These are phyloP conservation scores for Sphenostylis stenocarpa DNA, from an alignment of 306 rosid genomes.

Conservation along the genomic window DNA sequence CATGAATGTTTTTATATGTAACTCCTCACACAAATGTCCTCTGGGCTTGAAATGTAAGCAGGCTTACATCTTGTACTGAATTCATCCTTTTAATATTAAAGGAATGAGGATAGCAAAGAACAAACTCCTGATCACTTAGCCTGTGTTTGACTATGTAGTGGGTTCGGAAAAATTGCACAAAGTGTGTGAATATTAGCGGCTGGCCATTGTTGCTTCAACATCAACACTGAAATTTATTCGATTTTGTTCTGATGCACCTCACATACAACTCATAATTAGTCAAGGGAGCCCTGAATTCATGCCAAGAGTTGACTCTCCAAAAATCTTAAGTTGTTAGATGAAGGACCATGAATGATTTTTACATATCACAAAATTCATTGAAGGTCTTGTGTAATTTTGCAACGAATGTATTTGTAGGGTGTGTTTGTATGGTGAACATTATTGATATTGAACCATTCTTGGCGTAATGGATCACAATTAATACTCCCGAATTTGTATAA, in stretches of 20 bases:
- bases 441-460: background rate
- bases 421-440: constrained; percentile 4
- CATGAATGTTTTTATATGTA: background rate
- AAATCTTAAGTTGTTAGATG: background rate
- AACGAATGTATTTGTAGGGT: background rate
- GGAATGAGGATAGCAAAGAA: background rate
- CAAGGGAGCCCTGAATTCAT: background rate
- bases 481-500: no score
- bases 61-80: background rate
- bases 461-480: no score
- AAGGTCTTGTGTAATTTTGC: background rate
- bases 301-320: background rate
- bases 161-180: no score
- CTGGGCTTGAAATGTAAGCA: background rate
- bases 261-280: background rate
- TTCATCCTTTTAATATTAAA: background rate
- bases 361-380: background rate
- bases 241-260: no score
- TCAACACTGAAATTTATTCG: no score
- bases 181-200: no score
- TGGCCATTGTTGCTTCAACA: no score
- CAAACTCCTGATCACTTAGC: background rate
- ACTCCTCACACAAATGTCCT: background rate
- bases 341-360: background rate
- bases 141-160: no score